Percentiles rank a stretch among this genome's conserved stretches.
Evolutionary conservation across 1,139 yeast species (phyloP).

Genomic region (Saccharomyces hybrid): DNA sequence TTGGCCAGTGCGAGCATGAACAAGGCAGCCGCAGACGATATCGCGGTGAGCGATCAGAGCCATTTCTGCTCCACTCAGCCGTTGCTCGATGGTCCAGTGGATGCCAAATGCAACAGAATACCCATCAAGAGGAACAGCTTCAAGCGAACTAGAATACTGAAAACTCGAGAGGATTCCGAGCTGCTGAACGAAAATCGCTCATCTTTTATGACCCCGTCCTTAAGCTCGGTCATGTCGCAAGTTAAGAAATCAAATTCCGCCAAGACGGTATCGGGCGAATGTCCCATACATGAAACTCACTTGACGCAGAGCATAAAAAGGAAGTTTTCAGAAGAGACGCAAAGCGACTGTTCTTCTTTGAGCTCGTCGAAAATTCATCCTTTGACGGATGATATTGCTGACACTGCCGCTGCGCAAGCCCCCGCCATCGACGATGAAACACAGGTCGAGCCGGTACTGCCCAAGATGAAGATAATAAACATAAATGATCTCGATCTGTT

Average conservation of each 20-base stretch:
- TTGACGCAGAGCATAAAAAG: constrained; percentile 5
- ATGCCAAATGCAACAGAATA: neutral
- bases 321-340: constrained; percentile 8
- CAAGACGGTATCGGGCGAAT: constrained; percentile 4
- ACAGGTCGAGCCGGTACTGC: constrained; percentile 4
- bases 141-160: neutral
- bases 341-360: constrained; percentile 5
- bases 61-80: neutral
- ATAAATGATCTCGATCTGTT: constrained; percentile 23
- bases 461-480: constrained; percentile 17
- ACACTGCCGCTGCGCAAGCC: constrained; percentile 8
- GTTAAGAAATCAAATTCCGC: constrained; percentile 6
- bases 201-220: constrained; percentile 14
- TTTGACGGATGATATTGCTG: constrained; percentile 2
- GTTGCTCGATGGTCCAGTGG: neutral
- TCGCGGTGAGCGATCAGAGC: neutral
- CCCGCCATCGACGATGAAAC: neutral
- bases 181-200: neutral
- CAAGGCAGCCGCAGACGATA: neutral
- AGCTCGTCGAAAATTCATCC: constrained; percentile 3
- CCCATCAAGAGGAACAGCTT: neutral
- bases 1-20: neutral
- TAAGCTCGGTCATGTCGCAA: constrained; percentile 20
- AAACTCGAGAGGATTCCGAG: neutral
- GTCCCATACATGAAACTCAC: constrained; percentile 1